Base-by-base conservation (phyloP, 2,329 filamentous ascomycete genomes). In the Aspergillus sp. region DNA sequence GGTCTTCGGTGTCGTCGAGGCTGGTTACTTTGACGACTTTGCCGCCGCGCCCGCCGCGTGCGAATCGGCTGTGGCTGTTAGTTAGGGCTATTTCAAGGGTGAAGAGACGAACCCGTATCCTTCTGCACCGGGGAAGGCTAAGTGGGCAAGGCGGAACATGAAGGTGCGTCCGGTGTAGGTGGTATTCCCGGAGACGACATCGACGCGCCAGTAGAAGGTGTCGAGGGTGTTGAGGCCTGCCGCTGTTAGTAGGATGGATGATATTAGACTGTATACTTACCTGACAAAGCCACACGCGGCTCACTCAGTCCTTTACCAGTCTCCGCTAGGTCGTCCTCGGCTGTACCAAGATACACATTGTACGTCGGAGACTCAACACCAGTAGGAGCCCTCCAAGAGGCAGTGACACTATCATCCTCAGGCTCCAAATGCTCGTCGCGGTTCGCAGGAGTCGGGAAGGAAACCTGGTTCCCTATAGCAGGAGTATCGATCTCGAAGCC, bases 401-500 rank as follows among this genome's bases (percentile, higher is more conserved):
- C 49, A n/a, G 24, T 50, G 24, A 49, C 19, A 9, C 14, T 50
- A 2, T 45, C 44, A 51, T 37, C 35, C 6, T 45, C 45, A 1
- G 39, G 48, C 33, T 57, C 12, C 4, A 57, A 11, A n/a, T 45
- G 54, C 37, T 53, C 49, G 4, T 59, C 53, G 11, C 53, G 44
- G 24, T 59, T 44, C 2, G 43, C 21, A 1, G 57, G 57, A 6
- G 54, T 35, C 3, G 57, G 57, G 4, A 59, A 59, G 8, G 57
- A 54, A n/a, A 59, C 17, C 15, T 57, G 57, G 6, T 57, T 45
- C 17, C 45, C 45, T 3, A 59, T 44, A 2, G 41, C 53, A 0
- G 57, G 57, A 1, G 57, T 59, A 24, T 59, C 57, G 9, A 59
- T 46, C 23, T 59, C 57, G 12, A 59, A 59, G 9, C 57, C 57